Conservation (phyloP, 2,329 filamentous ascomycete genomes). For the Zymoseptoria tritici region DNA sequence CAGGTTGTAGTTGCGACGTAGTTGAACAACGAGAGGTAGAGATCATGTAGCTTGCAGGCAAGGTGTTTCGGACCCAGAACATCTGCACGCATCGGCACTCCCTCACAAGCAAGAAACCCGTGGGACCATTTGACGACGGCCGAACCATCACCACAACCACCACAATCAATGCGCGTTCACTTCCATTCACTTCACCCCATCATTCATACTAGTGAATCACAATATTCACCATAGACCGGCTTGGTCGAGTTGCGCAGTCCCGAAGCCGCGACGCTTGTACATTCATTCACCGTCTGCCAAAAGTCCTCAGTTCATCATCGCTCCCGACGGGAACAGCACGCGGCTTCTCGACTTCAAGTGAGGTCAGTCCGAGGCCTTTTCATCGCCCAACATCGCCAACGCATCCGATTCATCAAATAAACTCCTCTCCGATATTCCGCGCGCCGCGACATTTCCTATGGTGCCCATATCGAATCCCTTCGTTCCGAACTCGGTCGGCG, state of each 20-base stretch:
- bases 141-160: background rate
- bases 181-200: background rate
- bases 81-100: background rate
- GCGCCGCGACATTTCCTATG: constrained; percentile 9
- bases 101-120: background rate
- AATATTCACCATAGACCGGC: background rate
- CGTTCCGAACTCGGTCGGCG: constrained; percentile 9
- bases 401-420: background rate
- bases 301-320: background rate
- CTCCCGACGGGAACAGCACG: background rate
- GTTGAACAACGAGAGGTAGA: background rate
- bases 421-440: background rate
- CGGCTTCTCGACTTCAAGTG: background rate
- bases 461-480: constrained; percentile 8
- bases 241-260: background rate
- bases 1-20: background rate
- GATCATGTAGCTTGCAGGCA: background rate
- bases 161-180: background rate
- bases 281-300: background rate
- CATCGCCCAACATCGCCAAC: background rate
- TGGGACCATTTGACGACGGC: background rate
- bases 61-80: background rate
- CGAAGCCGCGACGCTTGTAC: background rate
- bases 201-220: background rate
- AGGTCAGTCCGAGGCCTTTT: background rate